These are phyloP conservation scores for Ascosphaera aggregata DNA, from an alignment of 2,329 filamentous ascomycete genomes.

Conservation along the genomic window DNA sequence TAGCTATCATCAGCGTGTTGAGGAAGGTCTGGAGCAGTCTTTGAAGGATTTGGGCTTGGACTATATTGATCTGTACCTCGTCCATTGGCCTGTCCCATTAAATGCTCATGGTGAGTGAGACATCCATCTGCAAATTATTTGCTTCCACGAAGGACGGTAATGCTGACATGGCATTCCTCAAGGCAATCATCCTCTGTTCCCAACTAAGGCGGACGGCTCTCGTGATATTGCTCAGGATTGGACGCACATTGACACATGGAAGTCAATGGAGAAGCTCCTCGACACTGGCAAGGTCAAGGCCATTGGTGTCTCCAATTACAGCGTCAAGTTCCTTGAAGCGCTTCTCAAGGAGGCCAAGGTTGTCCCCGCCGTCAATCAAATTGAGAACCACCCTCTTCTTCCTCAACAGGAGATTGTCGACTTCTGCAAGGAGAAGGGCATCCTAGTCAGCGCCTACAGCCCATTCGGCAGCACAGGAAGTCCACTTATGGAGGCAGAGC, in stretches of 20 bases:
- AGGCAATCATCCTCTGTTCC: slow-evolving; percentile 30
- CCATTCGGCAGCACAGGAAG: slow-evolving; percentile 20
- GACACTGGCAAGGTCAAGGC: slow-evolving; percentile 29
- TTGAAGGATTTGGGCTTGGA: slow-evolving; percentile 51
- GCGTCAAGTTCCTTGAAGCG: slow-evolving; percentile 27
- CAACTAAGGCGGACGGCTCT: slow-evolving; percentile 47
- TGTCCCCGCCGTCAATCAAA: slow-evolving; percentile 51
- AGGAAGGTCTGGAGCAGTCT: slow-evolving; percentile 47
- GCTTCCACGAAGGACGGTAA: slow-evolving; percentile 2
- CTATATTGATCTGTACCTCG: slow-evolving; percentile 59
- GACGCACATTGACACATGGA: slow-evolving; percentile 57
- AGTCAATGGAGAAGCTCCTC: slow-evolving; percentile 38
- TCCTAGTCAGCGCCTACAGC: slow-evolving; percentile 28
- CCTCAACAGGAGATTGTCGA: slow-evolving; percentile 29
- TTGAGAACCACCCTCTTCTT: slow-evolving; percentile 55
- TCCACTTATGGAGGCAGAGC: slow-evolving; percentile 19
- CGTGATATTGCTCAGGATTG: slow-evolving; percentile 47
- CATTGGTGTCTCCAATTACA: slow-evolving; percentile 38
- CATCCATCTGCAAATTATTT: background rate
- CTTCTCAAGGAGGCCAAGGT: slow-evolving; percentile 37
- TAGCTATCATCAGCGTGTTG: slow-evolving; percentile 48
- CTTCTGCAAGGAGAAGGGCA: slow-evolving; percentile 26
- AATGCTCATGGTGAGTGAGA: slow-evolving; percentile 1
- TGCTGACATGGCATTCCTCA: slow-evolving; percentile 10
- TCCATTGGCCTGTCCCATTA: slow-evolving; percentile 53